Evolutionary conservation across 139 green algal genomes (phyloP).

Genomic region (Nannochloris sp.): DNA sequence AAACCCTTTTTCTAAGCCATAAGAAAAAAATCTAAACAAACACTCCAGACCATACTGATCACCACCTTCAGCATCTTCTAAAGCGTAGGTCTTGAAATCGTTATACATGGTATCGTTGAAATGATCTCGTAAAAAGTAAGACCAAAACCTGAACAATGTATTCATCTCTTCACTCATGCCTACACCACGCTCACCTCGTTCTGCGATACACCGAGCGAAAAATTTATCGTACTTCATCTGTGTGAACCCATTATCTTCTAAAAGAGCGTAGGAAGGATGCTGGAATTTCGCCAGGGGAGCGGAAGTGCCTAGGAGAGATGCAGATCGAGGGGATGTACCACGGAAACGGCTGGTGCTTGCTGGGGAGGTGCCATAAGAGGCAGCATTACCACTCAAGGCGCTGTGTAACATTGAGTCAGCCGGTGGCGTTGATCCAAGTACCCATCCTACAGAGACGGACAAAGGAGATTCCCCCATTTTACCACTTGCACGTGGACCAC

Average conservation of each 20-base stretch:
- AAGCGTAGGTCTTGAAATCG: slow-evolving; percentile 65
- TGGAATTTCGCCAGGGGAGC: slow-evolving; percentile 71
- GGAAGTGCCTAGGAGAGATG: slow-evolving; percentile 21
- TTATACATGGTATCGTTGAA: slow-evolving; percentile 92
- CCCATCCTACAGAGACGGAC: slow-evolving; percentile 52
- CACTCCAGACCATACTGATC: slow-evolving; percentile 96
- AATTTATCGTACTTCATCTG: slow-evolving; percentile 88
- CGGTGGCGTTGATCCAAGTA: slow-evolving; percentile 70
- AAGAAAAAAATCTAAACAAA: slow-evolving; percentile 89
- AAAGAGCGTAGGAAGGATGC: slow-evolving; percentile 82
- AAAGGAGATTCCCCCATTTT: slow-evolving; percentile 35
- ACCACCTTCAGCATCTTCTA: slow-evolving; percentile 45
- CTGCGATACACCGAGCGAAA: slow-evolving; percentile 74
- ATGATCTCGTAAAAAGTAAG: slow-evolving; percentile 91
- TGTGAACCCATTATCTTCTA: slow-evolving; percentile 91
- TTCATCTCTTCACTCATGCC: slow-evolving; percentile 91
- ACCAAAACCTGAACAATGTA: slow-evolving; percentile 97
- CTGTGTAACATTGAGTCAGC: slow-evolving; percentile 6
- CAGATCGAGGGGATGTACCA: slow-evolving; percentile 6
- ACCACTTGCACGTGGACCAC: neutral
- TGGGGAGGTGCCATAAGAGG: slow-evolving; percentile 37
- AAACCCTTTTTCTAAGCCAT: slow-evolving; percentile 85
- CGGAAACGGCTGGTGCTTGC: slow-evolving; percentile 6
- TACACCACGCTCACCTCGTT: slow-evolving; percentile 62
- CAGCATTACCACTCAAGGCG: neutral